Evolutionary conservation across 2,329 filamentous ascomycete genomes (phyloP), one percentile per base, ranked within the genome.

Genomic region (Magnaporthiopsis incrustans): DNA sequence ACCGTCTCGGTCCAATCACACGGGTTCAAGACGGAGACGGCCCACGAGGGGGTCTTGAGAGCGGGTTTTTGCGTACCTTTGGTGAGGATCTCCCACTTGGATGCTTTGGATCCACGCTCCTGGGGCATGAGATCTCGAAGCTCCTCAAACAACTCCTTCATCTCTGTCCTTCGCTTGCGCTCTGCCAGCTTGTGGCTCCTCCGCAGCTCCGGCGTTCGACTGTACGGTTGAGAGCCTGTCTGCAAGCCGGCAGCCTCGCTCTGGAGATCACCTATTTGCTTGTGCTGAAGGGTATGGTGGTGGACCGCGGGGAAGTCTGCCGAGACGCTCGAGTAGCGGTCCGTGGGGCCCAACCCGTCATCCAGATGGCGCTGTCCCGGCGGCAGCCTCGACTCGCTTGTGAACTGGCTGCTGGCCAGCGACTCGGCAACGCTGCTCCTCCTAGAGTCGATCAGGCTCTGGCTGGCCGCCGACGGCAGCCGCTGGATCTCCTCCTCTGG

Each of bases 61-160:
- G 10, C 18, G 44, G 18, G n/a, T 2, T 22, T 25, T 25, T 11
- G 18, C 82, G 67, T 78, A 93, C 91, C 89, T 80, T 94, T 94
- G 3, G 89, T 92, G 22, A 96, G 73, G 61, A 94, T 92, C 70
- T 96, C 91, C 91, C 91, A 96, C 70, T 96, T 96, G 69, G 90
- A 93, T 0, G 91, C 91, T 73, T 95, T 96, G 30, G 89, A 89
- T 1, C 91, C 91, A 22, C 91, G 85, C 70, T 91, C 90, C 69
- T 92, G 89, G 1, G 90, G 90, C 77, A 94, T 88, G 53, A 92
- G 80, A 68, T 90, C 88, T 68, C 91, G 85, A 11, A 95, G 78
- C 69, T 91, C 88, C 68, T 95, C 91, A 71, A 95, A 95, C 0
- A 95, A 77, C 70, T 91, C 88, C 77, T 95, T 95, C 91, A 95